These are phyloP conservation scores for Pulveroboletus ravenelii DNA, from an alignment of 768 basidiomycete species.

Conservation along the genomic window DNA sequence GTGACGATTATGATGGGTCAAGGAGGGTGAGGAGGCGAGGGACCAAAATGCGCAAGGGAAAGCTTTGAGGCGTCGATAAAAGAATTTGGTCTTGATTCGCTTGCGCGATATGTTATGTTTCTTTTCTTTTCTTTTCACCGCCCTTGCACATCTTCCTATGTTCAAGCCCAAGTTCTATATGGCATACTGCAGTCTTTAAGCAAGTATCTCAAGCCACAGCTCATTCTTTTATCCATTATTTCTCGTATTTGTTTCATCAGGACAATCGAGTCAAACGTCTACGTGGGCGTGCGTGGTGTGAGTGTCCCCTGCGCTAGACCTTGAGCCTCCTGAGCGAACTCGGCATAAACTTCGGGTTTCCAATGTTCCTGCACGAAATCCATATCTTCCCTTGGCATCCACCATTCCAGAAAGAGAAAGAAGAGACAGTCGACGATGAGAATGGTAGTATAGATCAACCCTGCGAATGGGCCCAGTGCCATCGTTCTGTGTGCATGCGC, in stretches of 20 bases:
- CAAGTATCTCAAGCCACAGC: conserved; percentile 1
- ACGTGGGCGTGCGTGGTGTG: background rate
- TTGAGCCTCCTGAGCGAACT: conserved; percentile 10
- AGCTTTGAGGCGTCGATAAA: conserved; percentile 7
- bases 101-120: background rate
- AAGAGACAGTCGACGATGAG: conserved; percentile 87
- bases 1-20: conserved; percentile 20
- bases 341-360: conserved; percentile 35
- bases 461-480: conserved; percentile 73
- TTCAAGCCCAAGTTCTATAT: background rate
- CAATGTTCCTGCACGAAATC: conserved; percentile 70
- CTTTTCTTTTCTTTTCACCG: background rate
- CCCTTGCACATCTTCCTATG: background rate
- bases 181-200: conserved; percentile 3
- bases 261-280: conserved; percentile 6
- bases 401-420: conserved; percentile 80
- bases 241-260: conserved; percentile 13
- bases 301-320: background rate
- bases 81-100: background rate
- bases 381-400: conserved; percentile 70
- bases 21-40: conserved; percentile 24
- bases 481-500: conserved; percentile 51
- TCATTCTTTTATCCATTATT: conserved; percentile 17
- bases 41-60: conserved; percentile 18
- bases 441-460: conserved; percentile 85